Evolutionary conservation across 768 basidiomycete genomes (phyloP), one percentile per base, ranked within the genome.

Genomic region (Royoungia palumana): DNA sequence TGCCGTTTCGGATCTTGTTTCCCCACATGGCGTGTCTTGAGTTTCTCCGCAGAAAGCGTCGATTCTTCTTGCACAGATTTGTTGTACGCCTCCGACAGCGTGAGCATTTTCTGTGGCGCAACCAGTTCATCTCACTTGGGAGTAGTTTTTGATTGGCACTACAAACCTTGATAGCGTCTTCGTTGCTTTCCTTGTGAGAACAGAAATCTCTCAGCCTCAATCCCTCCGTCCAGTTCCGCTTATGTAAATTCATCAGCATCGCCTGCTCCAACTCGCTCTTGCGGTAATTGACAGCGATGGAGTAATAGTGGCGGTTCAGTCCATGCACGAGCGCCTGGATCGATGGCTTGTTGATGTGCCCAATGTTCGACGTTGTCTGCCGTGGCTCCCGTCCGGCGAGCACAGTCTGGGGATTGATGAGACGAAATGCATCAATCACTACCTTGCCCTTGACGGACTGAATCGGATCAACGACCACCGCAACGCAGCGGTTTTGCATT

Each of bases 371-470:
- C 14, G 96, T 99, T 46, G 93, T 95, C 69, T 98, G 96, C 21
- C 96, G 81, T 11, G 94, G 91, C 72, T 99, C 96, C 47, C 90
- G 86, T 43, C 96, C 96, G 49, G 87, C 77, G 54, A 96, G 84
- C 52, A 97, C 85, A 38, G 85, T 78, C 60, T 91, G 84, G 17
- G 94, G 93, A 65, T 89, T 89, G 71, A 99, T 98, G 38, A 94
- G 85, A 50, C 96, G 87, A 78, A 99, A 99, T 3, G 96, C 96
- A 70, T 98, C 96, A 55, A 99, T 97, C 42, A 98, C 96, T 36
- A 99, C 96, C 70, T 98, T 99, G 45, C 90, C 90, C 70, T 94
- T 95, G 63, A 99, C 96, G 35, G 94, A 97, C 69, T 98, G 96
- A 61, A 98, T 98, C 32, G 96, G 96, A 70, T 99, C 96, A 54